These are phyloP conservation scores for Cercophora scortea DNA, from an alignment of 495 filamentous ascomycete species.

Conservation along the genomic window DNA sequence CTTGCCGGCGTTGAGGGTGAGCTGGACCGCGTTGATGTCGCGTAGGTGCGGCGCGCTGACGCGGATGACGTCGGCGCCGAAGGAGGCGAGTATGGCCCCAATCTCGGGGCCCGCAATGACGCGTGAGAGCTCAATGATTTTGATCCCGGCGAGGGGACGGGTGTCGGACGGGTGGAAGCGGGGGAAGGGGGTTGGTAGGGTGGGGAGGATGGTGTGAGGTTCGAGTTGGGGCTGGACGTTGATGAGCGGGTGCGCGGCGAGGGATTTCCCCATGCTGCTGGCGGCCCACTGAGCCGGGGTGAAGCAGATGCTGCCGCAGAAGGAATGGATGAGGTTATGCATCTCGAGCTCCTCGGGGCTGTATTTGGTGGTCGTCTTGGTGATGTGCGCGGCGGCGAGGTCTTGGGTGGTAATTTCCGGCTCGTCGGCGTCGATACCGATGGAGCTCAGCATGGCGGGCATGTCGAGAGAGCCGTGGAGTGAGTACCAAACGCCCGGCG, in stretches of 20 bases:
- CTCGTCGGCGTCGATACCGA: conserved; percentile 14
- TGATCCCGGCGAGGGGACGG: conserved; percentile 19
- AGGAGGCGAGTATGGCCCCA: conserved; percentile 45
- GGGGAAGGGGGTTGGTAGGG: conserved; percentile 8
- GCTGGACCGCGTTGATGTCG: conserved; percentile 12
- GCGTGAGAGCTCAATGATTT: conserved; percentile 49
- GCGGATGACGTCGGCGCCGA: conserved; percentile 39
- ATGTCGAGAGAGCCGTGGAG: conserved; percentile 16
- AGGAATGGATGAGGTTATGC: conserved; percentile 13
- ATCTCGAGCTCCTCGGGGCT: conserved; percentile 16
- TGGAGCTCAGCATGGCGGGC: conserved; percentile 9
- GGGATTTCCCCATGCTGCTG: conserved; percentile 15
- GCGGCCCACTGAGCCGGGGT: conserved; percentile 11
- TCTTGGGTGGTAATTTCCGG: conserved; percentile 8
- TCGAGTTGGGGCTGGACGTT: conserved; percentile 3
- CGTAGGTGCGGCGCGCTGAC: conserved; percentile 14
- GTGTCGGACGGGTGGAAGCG: background rate
- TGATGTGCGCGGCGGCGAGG: conserved; percentile 15
- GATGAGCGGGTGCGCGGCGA: conserved; percentile 14
- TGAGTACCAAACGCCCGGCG: conserved; percentile 13
- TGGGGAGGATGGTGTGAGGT: background rate
- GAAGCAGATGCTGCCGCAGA: conserved; percentile 22
- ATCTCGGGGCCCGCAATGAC: conserved; percentile 45
- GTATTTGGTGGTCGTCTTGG: background rate
- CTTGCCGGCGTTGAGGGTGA: conserved; percentile 34